Base-by-base conservation (phyloP, 148 eudicot genomes). In the Pouteria glomerata region DNA sequence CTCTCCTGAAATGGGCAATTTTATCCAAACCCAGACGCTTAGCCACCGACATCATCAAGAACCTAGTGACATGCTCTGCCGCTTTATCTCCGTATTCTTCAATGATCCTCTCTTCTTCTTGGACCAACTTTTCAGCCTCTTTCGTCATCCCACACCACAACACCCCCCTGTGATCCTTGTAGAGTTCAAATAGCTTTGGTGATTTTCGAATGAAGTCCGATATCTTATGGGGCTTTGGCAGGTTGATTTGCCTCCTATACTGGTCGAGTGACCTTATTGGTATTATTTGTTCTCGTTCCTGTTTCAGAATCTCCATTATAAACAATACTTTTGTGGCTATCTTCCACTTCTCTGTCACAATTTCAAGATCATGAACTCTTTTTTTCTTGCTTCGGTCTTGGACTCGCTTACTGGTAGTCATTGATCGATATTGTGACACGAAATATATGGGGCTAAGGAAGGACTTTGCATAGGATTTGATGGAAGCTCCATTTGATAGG, bases 1-100 rank as follows among this genome's bases (percentile, higher is more conserved):
- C 97, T 61, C 97, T 88, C 68, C 97, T 85, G 67, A 87, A 91
- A 88, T 94, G 96, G 14, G 91, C 97, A 69, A 94, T 81, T 75
- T 91, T 91, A 68, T 87, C 91, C 21, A 94, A 73, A 63, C 77
- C 51, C 41, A 94, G 56, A 55, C 95, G 77, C 81, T 80, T 87
- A 71, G 81, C 91, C 6, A 86, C 66, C 0, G 98, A 81, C 97
- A 94, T 94, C 98, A 95, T 95, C 67, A 95, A 77, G 82, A 88
- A 74, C 75, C 96, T 85, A 27, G 91, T 85, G 21, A 95, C 88
- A 69, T 75, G 85, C 69, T 95, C 93, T 0, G 90, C 96, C 2
- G 85, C 80, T 61, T 86, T 86, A 56, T 85, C 93, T 6, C 81
- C 72, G 67, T 86, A 72, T 57, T 76, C 74, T 33, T 79, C 83